These are phyloP conservation scores for Solanum habrochaites DNA, from an alignment of 257 asterid genomes.

Conservation along the genomic window DNA sequence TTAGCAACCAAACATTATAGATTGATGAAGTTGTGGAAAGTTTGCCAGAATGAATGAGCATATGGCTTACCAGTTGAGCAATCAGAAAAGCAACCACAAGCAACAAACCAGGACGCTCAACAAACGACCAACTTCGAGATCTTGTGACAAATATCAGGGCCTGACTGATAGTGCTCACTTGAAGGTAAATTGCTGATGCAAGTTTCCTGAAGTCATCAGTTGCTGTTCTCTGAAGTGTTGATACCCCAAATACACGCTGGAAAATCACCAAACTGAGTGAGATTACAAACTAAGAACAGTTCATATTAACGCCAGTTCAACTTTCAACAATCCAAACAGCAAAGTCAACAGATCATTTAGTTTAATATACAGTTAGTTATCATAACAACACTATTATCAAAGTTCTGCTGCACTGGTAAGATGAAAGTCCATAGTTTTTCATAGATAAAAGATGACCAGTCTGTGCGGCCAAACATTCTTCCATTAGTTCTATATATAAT, in stretches of 20 bases:
- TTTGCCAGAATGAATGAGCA: neutral
- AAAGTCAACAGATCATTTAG: neutral
- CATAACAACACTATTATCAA: neutral
- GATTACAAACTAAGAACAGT: neutral
- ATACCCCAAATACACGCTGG: constrained; percentile 72
- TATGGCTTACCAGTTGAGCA: constrained; percentile 67
- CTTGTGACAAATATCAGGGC: constrained; percentile 93
- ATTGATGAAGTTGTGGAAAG: neutral
- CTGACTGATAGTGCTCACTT: constrained; percentile 96
- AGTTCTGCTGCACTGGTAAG: neutral
- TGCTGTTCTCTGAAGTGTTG: constrained; percentile 87
- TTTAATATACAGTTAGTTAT: neutral
- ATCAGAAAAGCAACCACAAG: constrained; percentile 68
- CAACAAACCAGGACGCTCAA: constrained; percentile 88
- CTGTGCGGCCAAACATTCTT: neutral
- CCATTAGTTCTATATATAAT: neutral
- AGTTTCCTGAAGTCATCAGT: constrained; percentile 90
- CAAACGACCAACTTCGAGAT: constrained; percentile 86
- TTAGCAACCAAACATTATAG: neutral
- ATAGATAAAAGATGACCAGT: neutral
- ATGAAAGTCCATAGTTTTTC: neutral
- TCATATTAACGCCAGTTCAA: neutral
- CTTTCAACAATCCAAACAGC: neutral
- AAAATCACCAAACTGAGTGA: constrained; percentile 1
- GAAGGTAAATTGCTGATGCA: constrained; percentile 92